These are phyloP conservation scores for Tylopilus balloui DNA, from an alignment of 768 basidiomycete genomes.

Conservation along the genomic window DNA sequence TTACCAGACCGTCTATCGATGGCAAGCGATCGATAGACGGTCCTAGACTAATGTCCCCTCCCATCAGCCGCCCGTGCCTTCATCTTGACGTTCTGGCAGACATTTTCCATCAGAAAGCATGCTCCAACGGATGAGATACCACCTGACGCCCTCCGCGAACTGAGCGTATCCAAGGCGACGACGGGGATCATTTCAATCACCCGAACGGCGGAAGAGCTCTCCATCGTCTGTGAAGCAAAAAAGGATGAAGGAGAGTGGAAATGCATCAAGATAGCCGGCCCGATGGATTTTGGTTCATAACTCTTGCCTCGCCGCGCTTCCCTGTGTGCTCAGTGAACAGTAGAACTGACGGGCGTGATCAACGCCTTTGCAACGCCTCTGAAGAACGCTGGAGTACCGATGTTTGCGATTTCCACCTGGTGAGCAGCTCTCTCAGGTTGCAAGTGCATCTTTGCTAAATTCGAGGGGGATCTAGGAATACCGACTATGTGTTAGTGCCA, in stretches of 20 bases:
- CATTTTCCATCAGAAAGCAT: conserved; percentile 45
- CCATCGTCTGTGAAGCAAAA: conserved; percentile 47
- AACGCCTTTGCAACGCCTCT: conserved; percentile 51
- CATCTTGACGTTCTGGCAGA: conserved; percentile 43
- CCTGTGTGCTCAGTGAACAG: conserved; percentile 1
- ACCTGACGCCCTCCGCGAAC: conserved; percentile 12
- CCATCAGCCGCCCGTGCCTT: conserved; percentile 42
- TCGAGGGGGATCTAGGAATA: conserved; percentile 45
- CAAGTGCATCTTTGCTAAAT: background rate
- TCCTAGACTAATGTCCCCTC: conserved; percentile 49
- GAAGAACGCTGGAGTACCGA: conserved; percentile 45
- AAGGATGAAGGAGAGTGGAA: conserved; percentile 45
- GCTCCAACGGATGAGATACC: conserved; percentile 34
- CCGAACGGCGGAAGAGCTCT: conserved; percentile 56
- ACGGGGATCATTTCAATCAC: conserved; percentile 52
- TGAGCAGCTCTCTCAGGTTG: conserved; percentile 23
- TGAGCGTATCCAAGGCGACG: conserved; percentile 29
- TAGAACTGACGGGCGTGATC: conserved; percentile 56
- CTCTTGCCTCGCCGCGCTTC: background rate
- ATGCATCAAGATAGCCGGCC: conserved; percentile 60
- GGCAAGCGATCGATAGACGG: no score
- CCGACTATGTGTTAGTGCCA: conserved; percentile 60
- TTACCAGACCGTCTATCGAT: no score
- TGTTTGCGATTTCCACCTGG: conserved; percentile 66
- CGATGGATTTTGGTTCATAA: conserved; percentile 59